Base-by-base conservation (phyloP, 2,329 filamentous ascomycete genomes). In the Karstenula rhodostoma region DNA sequence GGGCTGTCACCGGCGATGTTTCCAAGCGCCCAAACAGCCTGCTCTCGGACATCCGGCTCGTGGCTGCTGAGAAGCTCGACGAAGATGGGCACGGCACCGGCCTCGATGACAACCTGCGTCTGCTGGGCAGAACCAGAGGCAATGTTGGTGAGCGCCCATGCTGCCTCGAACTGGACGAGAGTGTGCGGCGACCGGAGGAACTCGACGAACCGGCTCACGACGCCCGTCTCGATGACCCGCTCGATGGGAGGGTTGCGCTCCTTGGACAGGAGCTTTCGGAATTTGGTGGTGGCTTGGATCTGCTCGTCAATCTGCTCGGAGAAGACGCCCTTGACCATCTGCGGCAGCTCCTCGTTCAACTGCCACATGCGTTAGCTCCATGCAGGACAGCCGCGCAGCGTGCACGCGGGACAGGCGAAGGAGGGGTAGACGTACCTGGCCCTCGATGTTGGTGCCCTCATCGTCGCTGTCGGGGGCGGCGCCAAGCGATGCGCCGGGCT, bases 1-100 rank as follows among this genome's bases (percentile, higher is more conserved):
- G 95, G 95, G 85, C 94, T 98, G 80, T 99, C 95, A 82, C 95
- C 95, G 67, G 95, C 95, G 82, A 99, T 99, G 83, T 99, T 99
- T 76, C 95, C 95, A 57, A 99, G 85, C 47, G 95, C 95, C 95
- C 95, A 99, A 57, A 99, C 95, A 59, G 95, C 95, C 82, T 99
- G 95, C 82, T 99, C 95, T 69, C 95, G 88, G 47, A 99, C 95
- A 85, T 99, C 95, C 56, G 95, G 94, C 83, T 99, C 95, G 62
- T 93, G 95, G 84, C 94, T 98, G 77, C 86, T 92, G 67, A 99
- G 86, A 62, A 99, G 87, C 84, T 99, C 94, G 67, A 98, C 94
- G 73, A 99, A 99, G 79, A 99, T 99, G 59, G 95, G 95, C 44
- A 99, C 95, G 66, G 95, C 95, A 71, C 95, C 95, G 64, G 95